These are phyloP conservation scores for Tetracladium maxilliforme DNA, from an alignment of 2,329 filamentous ascomycete genomes.

Conservation along the genomic window DNA sequence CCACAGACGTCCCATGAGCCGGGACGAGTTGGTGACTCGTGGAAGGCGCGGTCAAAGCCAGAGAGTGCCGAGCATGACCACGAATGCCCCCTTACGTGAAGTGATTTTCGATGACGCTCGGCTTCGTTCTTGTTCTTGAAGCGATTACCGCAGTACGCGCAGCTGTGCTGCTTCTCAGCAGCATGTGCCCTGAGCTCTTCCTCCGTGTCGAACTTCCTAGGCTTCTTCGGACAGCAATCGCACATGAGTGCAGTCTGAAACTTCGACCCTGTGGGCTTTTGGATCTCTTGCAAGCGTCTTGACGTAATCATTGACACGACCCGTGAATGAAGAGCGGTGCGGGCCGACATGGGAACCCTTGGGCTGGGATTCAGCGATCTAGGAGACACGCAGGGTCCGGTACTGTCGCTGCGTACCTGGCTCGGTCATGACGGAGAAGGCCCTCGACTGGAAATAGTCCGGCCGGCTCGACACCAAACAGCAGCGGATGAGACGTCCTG, in stretches of 20 bases:
- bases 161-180: constrained; percentile 92
- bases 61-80: constrained; percentile 91
- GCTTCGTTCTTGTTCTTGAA: constrained; percentile 99
- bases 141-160: constrained; percentile 79
- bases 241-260: constrained; percentile 55
- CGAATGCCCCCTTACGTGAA: constrained; percentile 82
- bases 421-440: no score
- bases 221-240: constrained; percentile 94
- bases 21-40: constrained; percentile 56
- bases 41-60: constrained; percentile 69
- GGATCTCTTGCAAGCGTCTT: no score
- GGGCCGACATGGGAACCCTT: no score
- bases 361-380: no score
- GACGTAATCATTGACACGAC: no score
- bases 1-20: constrained; percentile 71
- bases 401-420: no score
- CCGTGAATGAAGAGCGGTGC: no score
- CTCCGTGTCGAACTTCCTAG: constrained; percentile 79
- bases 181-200: constrained; percentile 78
- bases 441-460: no score
- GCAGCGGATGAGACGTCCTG: no score
- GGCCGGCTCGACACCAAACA: no score
- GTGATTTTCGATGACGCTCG: constrained; percentile 87
- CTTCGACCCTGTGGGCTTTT: no score
- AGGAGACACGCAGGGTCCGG: no score